phyloP scores from a whole-genome alignment of 2,329 filamentous ascomycete species.

The Tympanopsis confertula region DNA sequence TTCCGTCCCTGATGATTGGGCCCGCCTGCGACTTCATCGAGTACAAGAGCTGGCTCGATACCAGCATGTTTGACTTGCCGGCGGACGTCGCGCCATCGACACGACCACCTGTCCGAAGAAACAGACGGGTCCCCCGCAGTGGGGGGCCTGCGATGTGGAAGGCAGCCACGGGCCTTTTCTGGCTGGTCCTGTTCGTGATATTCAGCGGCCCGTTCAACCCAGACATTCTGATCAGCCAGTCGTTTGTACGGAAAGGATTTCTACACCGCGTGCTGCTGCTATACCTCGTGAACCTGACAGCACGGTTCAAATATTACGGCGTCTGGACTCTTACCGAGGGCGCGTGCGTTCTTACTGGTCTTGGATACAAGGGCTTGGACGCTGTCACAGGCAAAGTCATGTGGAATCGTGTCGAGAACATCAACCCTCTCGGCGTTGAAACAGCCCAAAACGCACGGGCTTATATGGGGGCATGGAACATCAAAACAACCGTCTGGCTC shows the following conservation, averaged over 20 bases:
- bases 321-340: slow-evolving; percentile 58
- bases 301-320: slow-evolving; percentile 57
- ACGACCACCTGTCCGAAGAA: background rate
- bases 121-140: background rate
- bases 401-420: background rate
- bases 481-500: slow-evolving; percentile 61
- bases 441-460: slow-evolving; percentile 53
- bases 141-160: background rate
- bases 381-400: background rate
- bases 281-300: slow-evolving; percentile 48
- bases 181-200: background rate
- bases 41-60: slow-evolving; percentile 54
- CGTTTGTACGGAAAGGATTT: slow-evolving; percentile 31
- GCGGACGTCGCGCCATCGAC: slow-evolving; percentile 31
- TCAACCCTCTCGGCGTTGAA: slow-evolving; percentile 40
- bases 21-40: slow-evolving; percentile 58
- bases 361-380: slow-evolving; percentile 55
- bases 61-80: slow-evolving; percentile 54
- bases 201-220: background rate
- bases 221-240: background rate
- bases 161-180: background rate
- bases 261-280: slow-evolving; percentile 44
- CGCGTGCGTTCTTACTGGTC: slow-evolving; percentile 54
- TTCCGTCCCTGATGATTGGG: slow-evolving; percentile 53
- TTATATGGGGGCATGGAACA: slow-evolving; percentile 58